phyloP scores from a whole-genome alignment of 1,139 yeast species.

The Fermentozyma sake region DNA sequence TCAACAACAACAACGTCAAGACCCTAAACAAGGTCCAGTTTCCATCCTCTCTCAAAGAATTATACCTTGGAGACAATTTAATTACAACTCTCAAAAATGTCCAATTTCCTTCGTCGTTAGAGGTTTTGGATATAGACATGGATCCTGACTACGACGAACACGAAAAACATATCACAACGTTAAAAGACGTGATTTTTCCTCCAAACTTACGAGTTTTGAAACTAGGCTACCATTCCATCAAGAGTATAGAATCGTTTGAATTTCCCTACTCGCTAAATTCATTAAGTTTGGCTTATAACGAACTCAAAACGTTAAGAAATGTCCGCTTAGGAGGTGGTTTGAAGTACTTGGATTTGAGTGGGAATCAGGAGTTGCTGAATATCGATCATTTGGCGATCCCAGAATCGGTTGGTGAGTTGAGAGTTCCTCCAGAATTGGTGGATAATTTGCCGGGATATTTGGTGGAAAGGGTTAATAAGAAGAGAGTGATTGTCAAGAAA shows the following conservation, averaged over 20 bases:
- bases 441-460: constrained; percentile 36
- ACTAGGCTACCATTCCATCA: constrained; percentile 40
- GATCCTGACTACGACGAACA: constrained; percentile 39
- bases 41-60: constrained; percentile 31
- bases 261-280: constrained; percentile 32
- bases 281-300: constrained; percentile 38
- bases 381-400: constrained; percentile 39
- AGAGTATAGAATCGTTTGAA: constrained; percentile 35
- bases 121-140: constrained; percentile 40
- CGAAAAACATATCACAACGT: constrained; percentile 40
- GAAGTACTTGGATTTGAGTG: constrained; percentile 36
- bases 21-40: constrained; percentile 43
- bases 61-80: constrained; percentile 41
- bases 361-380: constrained; percentile 37
- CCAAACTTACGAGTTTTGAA: constrained; percentile 31
- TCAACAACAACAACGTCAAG: constrained; percentile 41
- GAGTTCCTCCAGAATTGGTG: constrained; percentile 33
- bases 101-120: constrained; percentile 33
- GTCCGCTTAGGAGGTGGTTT: constrained; percentile 34
- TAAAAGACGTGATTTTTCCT: constrained; percentile 42
- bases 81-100: constrained; percentile 45
- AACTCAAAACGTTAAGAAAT: constrained; percentile 33
- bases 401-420: constrained; percentile 32
- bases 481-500: constrained; percentile 25
- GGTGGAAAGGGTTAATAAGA: constrained; percentile 39